Evolutionary conservation across 768 basidiomycete species (phyloP).

Genomic region (Suillus americanus): DNA sequence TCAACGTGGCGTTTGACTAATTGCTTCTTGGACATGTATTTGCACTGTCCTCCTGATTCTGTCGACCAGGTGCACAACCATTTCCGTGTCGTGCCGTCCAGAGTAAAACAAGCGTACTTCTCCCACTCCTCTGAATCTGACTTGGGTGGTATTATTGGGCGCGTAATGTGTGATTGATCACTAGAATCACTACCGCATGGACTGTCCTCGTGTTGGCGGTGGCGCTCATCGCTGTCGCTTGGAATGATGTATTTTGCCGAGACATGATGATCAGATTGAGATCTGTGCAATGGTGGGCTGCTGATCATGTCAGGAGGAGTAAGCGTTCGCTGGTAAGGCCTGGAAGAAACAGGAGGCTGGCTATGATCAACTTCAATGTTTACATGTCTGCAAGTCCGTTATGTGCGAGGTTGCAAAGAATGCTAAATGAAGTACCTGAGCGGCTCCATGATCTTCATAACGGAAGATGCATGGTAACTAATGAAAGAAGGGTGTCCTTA

Average conservation of each 20-base stretch:
- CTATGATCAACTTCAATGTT: conserved; percentile 20
- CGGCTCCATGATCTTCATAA: conserved; percentile 21
- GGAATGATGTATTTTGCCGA: not conserved
- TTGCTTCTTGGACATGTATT: conserved; percentile 56
- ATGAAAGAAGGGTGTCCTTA: not conserved
- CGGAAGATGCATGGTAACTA: conserved; percentile 14
- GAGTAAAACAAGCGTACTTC: conserved; percentile 32
- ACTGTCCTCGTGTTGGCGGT: conserved; percentile 24
- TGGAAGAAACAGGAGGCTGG: conserved; percentile 11
- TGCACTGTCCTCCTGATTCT: conserved; percentile 35
- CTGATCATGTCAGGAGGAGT: conserved; percentile 8
- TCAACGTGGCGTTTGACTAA: conserved; percentile 69
- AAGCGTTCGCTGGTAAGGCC: conserved; percentile 13
- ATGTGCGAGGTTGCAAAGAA: conserved; percentile 12
- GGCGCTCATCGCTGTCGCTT: not conserved
- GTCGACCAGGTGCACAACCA: conserved; percentile 44
- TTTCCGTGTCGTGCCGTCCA: conserved; percentile 35
- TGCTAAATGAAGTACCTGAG: conserved; percentile 24
- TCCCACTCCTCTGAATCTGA: conserved; percentile 33
- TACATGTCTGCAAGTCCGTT: conserved; percentile 19
- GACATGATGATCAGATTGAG: conserved; percentile 11
- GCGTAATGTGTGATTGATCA: conserved; percentile 20
- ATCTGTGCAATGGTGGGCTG: conserved; percentile 5
- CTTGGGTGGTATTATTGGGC: conserved; percentile 24
- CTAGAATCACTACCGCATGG: conserved; percentile 32